Conservation (phyloP, 2,329 filamentous ascomycete species). For the Mycocentrospora acerina region DNA sequence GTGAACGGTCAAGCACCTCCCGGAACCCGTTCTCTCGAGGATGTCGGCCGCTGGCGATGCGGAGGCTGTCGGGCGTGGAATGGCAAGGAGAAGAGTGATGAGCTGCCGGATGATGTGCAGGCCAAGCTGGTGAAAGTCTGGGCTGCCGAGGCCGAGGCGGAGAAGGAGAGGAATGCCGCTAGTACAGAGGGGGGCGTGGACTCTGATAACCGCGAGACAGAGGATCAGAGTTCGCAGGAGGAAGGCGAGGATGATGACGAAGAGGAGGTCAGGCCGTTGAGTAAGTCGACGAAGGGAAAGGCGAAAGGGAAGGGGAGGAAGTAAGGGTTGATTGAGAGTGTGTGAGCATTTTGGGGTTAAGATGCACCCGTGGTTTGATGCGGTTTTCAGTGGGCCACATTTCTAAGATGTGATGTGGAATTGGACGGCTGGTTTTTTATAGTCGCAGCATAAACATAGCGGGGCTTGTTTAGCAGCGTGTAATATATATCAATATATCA, state of each 20-base stretch:
- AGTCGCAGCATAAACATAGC: no score
- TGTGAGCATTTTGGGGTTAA: no score
- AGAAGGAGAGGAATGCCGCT: constrained; percentile 11
- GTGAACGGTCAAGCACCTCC: constrained; percentile 97
- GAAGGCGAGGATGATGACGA: constrained; percentile 22
- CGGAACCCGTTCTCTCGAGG: constrained; percentile 72
- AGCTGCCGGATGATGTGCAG: constrained; percentile 57
- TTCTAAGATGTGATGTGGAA: no score
- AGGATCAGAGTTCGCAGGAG: constrained; percentile 23
- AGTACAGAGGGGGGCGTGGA: constrained; percentile 16
- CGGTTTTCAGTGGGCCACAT: no score
- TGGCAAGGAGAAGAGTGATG: constrained; percentile 74
- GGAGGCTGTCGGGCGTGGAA: constrained; percentile 81
- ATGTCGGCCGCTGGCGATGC: constrained; percentile 86
- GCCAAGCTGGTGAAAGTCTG: constrained; percentile 30
- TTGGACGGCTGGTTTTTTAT: no score
- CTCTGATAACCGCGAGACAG: constrained; percentile 24
- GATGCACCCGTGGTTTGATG: no score
- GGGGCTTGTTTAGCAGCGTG: no score
- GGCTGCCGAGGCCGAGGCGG: constrained; percentile 56
- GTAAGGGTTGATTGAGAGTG: no score
- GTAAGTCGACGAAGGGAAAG: constrained; percentile 46
- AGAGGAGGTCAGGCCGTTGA: constrained; percentile 30
- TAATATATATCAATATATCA: no score
- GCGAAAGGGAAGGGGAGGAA: constrained; percentile 45